Percentiles rank a stretch among this genome's conserved stretches.
These are phyloP conservation scores for Paraconiothyrium sp. DNA, from an alignment of 2,329 filamentous ascomycete species.

Conservation along the genomic window DNA sequence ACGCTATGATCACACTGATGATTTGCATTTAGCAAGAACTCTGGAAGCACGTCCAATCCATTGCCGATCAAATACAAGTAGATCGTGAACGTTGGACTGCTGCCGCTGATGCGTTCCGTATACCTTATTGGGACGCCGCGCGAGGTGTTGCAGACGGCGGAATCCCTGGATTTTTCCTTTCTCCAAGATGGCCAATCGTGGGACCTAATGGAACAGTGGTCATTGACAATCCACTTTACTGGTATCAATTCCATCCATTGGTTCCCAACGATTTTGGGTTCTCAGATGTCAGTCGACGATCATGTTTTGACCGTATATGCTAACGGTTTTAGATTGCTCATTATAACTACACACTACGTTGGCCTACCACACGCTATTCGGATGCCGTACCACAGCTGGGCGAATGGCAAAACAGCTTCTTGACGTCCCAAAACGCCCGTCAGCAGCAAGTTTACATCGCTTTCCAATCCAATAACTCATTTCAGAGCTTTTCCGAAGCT, in stretches of 20 bases:
- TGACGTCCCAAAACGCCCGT: conserved; percentile 12
- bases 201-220: conserved; percentile 27
- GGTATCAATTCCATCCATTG: conserved; percentile 39
- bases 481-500: conserved; percentile 28
- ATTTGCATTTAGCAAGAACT: conserved; percentile 38
- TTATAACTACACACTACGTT: conserved; percentile 41
- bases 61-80: conserved; percentile 29
- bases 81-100: conserved; percentile 33
- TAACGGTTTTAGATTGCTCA: conserved; percentile 1
- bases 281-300: not conserved
- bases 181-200: conserved; percentile 26
- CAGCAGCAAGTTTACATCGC: conserved; percentile 27
- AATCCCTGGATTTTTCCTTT: conserved; percentile 39
- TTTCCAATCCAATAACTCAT: conserved; percentile 13
- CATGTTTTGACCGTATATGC: conserved; percentile 1
- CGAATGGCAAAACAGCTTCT: conserved; percentile 22
- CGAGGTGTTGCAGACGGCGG: conserved; percentile 28
- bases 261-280: conserved; percentile 31
- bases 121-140: conserved; percentile 50
- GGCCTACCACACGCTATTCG: conserved; percentile 34
- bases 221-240: conserved; percentile 42
- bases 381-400: conserved; percentile 32
- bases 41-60: conserved; percentile 30
- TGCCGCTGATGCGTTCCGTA: conserved; percentile 42
- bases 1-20: not conserved